These are phyloP conservation scores for Lepidopterella palustris DNA, from an alignment of 495 filamentous ascomycete species.

Conservation along the genomic window DNA sequence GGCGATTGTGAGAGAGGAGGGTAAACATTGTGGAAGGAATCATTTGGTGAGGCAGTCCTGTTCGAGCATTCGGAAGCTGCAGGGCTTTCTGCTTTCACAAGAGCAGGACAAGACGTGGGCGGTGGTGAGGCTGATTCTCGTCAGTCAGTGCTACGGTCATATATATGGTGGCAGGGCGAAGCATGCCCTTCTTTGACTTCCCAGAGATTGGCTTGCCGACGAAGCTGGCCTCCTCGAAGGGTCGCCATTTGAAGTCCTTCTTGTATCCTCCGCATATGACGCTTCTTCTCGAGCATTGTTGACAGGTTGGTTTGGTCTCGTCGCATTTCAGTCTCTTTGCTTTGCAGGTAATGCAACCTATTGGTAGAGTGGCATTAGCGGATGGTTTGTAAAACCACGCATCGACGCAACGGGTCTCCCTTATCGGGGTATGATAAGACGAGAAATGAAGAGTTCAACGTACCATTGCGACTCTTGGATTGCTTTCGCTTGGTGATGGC, in stretches of 20 bases:
- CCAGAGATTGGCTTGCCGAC: conserved; percentile 41
- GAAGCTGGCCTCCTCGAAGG: conserved; percentile 63
- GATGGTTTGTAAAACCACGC: conserved; percentile 7
- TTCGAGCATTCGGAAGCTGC: conserved; percentile 7
- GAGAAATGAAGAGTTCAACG: conserved; percentile 13
- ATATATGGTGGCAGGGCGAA: neutral
- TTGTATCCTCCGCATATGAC: conserved; percentile 73
- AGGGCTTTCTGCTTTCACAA: conserved; percentile 3
- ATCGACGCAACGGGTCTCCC: neutral
- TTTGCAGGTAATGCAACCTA: conserved; percentile 78
- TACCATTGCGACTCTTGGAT: conserved; percentile 81
- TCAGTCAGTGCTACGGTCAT: neutral
- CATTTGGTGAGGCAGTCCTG: conserved; percentile 4
- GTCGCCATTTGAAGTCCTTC: conserved; percentile 79
- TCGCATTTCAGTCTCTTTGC: conserved; percentile 77
- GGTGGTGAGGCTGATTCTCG: conserved; percentile 9
- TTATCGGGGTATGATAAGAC: conserved; percentile 20
- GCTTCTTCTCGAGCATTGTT: conserved; percentile 64
- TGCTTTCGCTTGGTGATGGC: conserved; percentile 59
- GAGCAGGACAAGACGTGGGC: conserved; percentile 8
- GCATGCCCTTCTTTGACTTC: conserved; percentile 48
- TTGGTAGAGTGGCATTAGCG: conserved; percentile 28
- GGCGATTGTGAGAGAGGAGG: conserved; percentile 8
- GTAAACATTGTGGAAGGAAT: conserved; percentile 6
- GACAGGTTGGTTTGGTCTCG: conserved; percentile 68